These are phyloP conservation scores for Inosperma sp. DNA, from an alignment of 768 basidiomycete species.

Conservation along the genomic window DNA sequence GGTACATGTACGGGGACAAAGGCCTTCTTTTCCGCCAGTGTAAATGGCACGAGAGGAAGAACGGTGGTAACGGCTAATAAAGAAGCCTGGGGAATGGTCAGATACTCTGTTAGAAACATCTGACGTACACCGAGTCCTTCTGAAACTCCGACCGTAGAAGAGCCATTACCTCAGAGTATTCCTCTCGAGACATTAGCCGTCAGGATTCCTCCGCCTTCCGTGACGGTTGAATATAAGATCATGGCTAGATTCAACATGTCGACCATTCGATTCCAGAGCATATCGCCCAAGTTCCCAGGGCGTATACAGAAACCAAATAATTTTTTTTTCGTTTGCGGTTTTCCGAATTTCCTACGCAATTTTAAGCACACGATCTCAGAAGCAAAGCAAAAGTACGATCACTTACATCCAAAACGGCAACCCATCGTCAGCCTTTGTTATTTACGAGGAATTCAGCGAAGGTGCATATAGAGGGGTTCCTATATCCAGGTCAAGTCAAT, in stretches of 20 bases:
- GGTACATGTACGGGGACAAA: too few species aligned
- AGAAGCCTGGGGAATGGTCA: conserved; percentile 44
- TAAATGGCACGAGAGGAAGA: conserved; percentile 79
- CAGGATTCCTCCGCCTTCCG: conserved; percentile 44
- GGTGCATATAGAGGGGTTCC: conserved; percentile 64
- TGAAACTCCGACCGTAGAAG: conserved; percentile 65
- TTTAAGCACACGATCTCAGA: neutral
- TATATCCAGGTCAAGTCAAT: conserved; percentile 1
- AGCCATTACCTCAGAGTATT: conserved; percentile 67
- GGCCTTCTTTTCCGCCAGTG: conserved; percentile 65
- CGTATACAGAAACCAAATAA: conserved; percentile 72
- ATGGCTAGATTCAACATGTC: conserved; percentile 73
- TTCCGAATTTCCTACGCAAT: conserved; percentile 82
- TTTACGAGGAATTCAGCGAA: conserved; percentile 71
- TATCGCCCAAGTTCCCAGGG: conserved; percentile 86
- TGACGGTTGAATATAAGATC: conserved; percentile 71
- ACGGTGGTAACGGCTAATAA: conserved; percentile 77
- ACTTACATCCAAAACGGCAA: conserved; percentile 80
- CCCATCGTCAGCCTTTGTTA: conserved; percentile 79
- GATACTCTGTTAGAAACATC: conserved; percentile 12
- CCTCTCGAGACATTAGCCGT: conserved; percentile 59
- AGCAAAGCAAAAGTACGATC: neutral
- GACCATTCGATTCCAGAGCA: conserved; percentile 67
- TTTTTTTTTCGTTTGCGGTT: conserved; percentile 63
- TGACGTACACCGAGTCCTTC: conserved; percentile 57